Percentiles rank a stretch among this genome's conserved stretches.
Evolutionary conservation across 2,329 filamentous ascomycete genomes (phyloP).

Genomic region (Paracoccidioides lutzii): DNA sequence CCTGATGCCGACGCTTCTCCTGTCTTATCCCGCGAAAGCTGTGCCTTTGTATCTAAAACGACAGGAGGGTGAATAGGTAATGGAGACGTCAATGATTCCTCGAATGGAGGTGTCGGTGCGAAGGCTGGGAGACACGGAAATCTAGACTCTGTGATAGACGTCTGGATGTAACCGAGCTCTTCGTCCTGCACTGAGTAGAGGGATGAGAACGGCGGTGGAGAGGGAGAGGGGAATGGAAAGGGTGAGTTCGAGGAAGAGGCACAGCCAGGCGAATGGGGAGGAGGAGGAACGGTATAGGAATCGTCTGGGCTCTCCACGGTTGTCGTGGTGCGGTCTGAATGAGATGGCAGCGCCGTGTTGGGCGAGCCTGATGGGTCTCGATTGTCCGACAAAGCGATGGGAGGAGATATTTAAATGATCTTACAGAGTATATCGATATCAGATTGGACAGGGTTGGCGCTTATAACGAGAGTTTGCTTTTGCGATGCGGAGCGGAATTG

Average conservation of each 20-base stretch:
- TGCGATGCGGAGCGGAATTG: not conserved
- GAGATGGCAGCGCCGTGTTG: slow-evolving; percentile 33
- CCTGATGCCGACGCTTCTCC: slow-evolving; percentile 56
- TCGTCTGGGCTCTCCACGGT: slow-evolving; percentile 28
- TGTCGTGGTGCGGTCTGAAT: slow-evolving; percentile 20
- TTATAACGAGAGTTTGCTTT: not conserved
- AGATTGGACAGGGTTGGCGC: not conserved
- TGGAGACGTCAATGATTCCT: slow-evolving; percentile 35
- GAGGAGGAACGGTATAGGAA: slow-evolving; percentile 29
- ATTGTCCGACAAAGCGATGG: slow-evolving; percentile 23
- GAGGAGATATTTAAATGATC: not conserved
- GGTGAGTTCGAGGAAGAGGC: slow-evolving; percentile 31
- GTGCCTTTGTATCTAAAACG: slow-evolving; percentile 68
- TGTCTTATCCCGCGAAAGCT: slow-evolving; percentile 71
- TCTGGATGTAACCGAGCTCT: slow-evolving; percentile 28
- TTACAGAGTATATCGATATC: not conserved
- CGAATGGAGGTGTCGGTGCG: slow-evolving; percentile 39
- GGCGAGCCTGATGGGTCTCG: slow-evolving; percentile 23
- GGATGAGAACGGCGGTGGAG: slow-evolving; percentile 51
- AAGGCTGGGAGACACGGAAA: slow-evolving; percentile 38
- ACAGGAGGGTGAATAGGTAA: slow-evolving; percentile 34
- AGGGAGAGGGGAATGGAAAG: slow-evolving; percentile 39
- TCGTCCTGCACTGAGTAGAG: slow-evolving; percentile 43
- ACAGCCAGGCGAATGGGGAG: slow-evolving; percentile 20
- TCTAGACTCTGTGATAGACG: slow-evolving; percentile 35